Evolutionary conservation across 1,139 yeast genomes (phyloP).

Genomic region (Nakaseomyces delphensis): DNA sequence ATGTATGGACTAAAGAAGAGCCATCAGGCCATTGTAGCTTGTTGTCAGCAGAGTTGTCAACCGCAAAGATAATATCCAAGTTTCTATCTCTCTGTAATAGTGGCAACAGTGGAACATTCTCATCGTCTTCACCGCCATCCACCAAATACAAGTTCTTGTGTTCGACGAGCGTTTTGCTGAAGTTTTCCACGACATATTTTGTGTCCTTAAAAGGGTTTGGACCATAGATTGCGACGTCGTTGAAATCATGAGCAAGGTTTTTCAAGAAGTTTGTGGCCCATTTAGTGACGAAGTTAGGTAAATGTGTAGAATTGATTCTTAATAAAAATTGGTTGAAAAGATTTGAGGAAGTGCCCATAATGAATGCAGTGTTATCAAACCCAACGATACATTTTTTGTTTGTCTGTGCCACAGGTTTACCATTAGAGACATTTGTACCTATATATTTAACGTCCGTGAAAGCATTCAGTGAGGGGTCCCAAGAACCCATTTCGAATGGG

Average conservation of each 20-base stretch:
- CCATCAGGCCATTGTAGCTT: slow-evolving; percentile 66
- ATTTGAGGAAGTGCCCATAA: slow-evolving; percentile 68
- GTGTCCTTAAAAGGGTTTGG: slow-evolving; percentile 59
- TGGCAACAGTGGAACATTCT: slow-evolving; percentile 70
- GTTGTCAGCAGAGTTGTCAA: slow-evolving; percentile 76
- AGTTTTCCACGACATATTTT: slow-evolving; percentile 31
- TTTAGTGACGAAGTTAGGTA: slow-evolving; percentile 41
- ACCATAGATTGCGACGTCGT: slow-evolving; percentile 59
- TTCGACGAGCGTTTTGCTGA: slow-evolving; percentile 30
- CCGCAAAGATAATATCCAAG: slow-evolving; percentile 72
- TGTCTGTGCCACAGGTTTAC: slow-evolving; percentile 34
- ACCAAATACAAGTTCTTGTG: slow-evolving; percentile 47
- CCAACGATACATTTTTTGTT: slow-evolving; percentile 46
- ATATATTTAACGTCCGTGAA: slow-evolving; percentile 60
- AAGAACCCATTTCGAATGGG: slow-evolving; percentile 77
- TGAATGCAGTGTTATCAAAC: slow-evolving; percentile 66
- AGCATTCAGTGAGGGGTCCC: slow-evolving; percentile 65
- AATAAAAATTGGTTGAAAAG: slow-evolving; percentile 40
- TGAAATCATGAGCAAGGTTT: slow-evolving; percentile 38
- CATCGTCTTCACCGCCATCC: slow-evolving; percentile 81
- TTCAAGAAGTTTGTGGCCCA: slow-evolving; percentile 37
- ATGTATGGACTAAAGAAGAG: slow-evolving; percentile 51
- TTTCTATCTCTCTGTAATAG: slow-evolving; percentile 57
- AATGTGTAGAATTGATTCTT: slow-evolving; percentile 43
- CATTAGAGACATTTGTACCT: slow-evolving; percentile 55